Base-by-base conservation (phyloP, 441 rosid species). In the Brassica balearica region DNA sequence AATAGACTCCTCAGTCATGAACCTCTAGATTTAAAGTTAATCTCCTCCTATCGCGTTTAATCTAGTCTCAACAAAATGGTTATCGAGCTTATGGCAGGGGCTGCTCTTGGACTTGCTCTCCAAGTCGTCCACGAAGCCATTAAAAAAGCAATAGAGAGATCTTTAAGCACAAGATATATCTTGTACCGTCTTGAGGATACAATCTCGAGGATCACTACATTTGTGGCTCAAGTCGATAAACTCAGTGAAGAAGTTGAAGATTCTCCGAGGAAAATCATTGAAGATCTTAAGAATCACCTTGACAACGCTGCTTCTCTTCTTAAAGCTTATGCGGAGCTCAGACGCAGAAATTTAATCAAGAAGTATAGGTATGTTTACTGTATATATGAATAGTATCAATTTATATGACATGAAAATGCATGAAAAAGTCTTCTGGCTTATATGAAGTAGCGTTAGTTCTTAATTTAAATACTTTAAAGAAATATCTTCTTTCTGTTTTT, bases 81-180 rank as follows among this genome's bases (percentile, higher is more conserved):
- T 61, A 0, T 1, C 29, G 74, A 76, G 25, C 2, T 70, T 14
- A 20, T 77, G 2, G 41, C 11, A 6, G 80, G 75, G 29, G 65
- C 80, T 22, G 75, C 71, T 9, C 75, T 77, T 64, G 71, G 71
- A 70, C 29, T 32, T 64, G 3, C 36, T 64, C 65, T 77, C 34
- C 71, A 77, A 77, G 3, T 77, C 43, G 41, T 70, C 34, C 65
- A 77, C 46, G 75, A 69, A 0, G 2, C 71, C 20, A 77, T 77
- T n/a, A 0, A 63, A 70, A 77, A 7, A 53, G 75, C 15, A 22
- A 77, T 64, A 77, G 59, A 70, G 53, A 46, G 32, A 41, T 68
- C 79, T 10, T 14, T 2, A 23, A 41, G 27, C 41, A 74, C 78
- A 55, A 67, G 27, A 38, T 23, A 56, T 10, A 75, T 59, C 34